These are phyloP conservation scores for Neoscytalidium dimidiatum DNA, from an alignment of 2,329 filamentous ascomycete species.

Conservation along the genomic window DNA sequence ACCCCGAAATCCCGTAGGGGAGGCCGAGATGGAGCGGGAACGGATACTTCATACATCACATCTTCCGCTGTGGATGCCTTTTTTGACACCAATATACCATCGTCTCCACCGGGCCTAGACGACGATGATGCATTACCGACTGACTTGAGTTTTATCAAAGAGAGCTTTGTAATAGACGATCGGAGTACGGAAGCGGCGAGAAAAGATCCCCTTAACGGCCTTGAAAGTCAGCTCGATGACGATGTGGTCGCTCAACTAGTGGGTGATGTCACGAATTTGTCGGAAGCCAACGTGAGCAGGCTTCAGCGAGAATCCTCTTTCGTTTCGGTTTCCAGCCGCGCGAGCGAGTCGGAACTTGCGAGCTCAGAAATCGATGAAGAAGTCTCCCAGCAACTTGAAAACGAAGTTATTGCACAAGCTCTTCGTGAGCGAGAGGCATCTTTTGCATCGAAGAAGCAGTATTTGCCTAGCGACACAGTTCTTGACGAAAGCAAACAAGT, in stretches of 20 bases:
- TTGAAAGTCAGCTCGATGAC: background rate
- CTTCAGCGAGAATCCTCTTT: background rate
- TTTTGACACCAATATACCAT: slow-evolving; percentile 14
- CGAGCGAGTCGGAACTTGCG: background rate
- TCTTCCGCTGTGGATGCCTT: background rate
- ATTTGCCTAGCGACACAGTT: background rate
- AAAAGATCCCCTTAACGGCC: too few relatives aligned
- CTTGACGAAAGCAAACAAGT: background rate
- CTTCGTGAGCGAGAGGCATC: background rate
- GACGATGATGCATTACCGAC: background rate
- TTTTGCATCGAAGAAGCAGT: background rate
- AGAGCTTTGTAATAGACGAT: background rate
- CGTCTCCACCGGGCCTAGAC: slow-evolving; percentile 25
- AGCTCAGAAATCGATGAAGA: slow-evolving; percentile 5
- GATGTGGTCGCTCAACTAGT: slow-evolving; percentile 1
- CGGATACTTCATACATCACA: background rate
- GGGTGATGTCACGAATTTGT: background rate
- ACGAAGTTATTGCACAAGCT: slow-evolving; percentile 15
- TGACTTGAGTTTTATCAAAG: background rate
- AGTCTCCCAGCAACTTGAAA: slow-evolving; percentile 8
- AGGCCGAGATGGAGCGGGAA: slow-evolving; percentile 22
- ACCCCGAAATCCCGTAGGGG: slow-evolving; percentile 44
- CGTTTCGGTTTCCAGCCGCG: background rate
- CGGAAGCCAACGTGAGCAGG: background rate
- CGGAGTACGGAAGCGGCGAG: background rate